A percentile compares a stretch with the other conserved stretches of the same genome.
Evolutionary conservation across 345 rosid species (phyloP).

Genomic region (Bruguiera parviflora): DNA sequence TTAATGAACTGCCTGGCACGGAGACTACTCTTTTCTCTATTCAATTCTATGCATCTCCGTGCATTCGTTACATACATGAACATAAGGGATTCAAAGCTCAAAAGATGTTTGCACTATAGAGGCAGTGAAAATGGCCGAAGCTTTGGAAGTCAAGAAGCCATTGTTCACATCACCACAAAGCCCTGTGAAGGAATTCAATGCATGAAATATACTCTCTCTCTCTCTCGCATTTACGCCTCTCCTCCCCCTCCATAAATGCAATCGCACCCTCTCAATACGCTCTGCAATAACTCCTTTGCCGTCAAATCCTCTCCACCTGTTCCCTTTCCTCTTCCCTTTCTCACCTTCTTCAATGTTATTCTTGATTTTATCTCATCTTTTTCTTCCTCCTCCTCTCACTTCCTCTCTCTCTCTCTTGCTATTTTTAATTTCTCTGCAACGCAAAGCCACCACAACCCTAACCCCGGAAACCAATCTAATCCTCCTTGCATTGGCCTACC

Average conservation of each 20-base stretch:
- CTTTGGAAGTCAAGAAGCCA: background rate
- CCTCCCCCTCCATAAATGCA: constrained; percentile 63
- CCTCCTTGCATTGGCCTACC: too few species aligned
- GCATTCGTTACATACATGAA: too few species aligned
- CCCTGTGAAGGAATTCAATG: constrained; percentile 11
- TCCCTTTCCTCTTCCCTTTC: constrained; percentile 28
- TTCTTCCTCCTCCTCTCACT: background rate
- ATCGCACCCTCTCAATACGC: constrained; percentile 61
- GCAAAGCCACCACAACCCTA: too few species aligned
- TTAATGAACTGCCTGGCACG: too few species aligned
- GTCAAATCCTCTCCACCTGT: constrained; percentile 39
- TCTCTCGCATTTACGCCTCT: constrained; percentile 37
- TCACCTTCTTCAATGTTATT: constrained; percentile 18
- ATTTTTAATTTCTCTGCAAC: too few species aligned
- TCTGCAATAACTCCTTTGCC: constrained; percentile 67
- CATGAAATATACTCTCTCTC: background rate
- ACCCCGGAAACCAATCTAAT: too few species aligned
- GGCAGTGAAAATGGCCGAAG: background rate
- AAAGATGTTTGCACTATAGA: background rate
- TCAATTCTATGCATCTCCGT: too few species aligned
- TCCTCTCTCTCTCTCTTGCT: constrained; percentile 6
- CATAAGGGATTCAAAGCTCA: too few species aligned
- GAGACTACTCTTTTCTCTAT: too few species aligned
- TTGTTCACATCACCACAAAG: too few species aligned
- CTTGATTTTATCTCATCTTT: constrained; percentile 2